These are phyloP conservation scores for Diaporthe sp. DNA, from an alignment of 2,329 filamentous ascomycete species.

Conservation along the genomic window DNA sequence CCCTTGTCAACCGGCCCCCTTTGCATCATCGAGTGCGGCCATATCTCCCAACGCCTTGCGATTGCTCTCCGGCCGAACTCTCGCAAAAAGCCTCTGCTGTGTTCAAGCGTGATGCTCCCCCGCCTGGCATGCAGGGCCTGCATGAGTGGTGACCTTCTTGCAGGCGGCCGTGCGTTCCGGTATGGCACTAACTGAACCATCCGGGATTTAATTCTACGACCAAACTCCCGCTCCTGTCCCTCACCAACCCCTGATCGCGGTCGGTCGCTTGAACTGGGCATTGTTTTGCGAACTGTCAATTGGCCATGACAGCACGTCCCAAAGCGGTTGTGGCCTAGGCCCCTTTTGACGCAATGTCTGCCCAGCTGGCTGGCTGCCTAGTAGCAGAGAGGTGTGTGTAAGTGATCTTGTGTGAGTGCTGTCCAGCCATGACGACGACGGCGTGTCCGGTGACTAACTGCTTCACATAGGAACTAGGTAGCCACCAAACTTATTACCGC, in stretches of 20 bases:
- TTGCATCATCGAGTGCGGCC: no score
- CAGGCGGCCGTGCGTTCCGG: conserved; percentile 29
- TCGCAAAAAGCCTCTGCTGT: conserved; percentile 25
- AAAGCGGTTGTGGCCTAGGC: neutral
- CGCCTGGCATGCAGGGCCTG: conserved; percentile 3
- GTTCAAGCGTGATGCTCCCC: neutral
- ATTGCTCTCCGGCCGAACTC: conserved; percentile 22
- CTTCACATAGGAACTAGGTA: neutral
- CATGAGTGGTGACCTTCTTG: conserved; percentile 17
- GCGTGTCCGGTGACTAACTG: conserved; percentile 5
- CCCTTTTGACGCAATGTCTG: conserved; percentile 1
- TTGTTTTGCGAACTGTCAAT: conserved; percentile 26
- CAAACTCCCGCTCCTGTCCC: conserved; percentile 20
- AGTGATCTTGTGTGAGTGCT: neutral
- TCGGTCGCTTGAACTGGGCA: conserved; percentile 18
- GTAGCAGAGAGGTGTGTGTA: neutral
- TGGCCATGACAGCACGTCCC: conserved; percentile 9
- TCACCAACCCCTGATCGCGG: conserved; percentile 9
- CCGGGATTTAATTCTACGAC: conserved; percentile 26
- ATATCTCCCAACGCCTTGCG: neutral
- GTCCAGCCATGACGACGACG: conserved; percentile 13
- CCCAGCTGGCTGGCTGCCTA: conserved; percentile 20
- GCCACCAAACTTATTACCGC: neutral
- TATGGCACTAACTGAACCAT: conserved; percentile 8
- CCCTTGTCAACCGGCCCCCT: conserved; percentile 6